Conservation (phyloP, 345 rosid species). For the Populus davidiana region DNA sequence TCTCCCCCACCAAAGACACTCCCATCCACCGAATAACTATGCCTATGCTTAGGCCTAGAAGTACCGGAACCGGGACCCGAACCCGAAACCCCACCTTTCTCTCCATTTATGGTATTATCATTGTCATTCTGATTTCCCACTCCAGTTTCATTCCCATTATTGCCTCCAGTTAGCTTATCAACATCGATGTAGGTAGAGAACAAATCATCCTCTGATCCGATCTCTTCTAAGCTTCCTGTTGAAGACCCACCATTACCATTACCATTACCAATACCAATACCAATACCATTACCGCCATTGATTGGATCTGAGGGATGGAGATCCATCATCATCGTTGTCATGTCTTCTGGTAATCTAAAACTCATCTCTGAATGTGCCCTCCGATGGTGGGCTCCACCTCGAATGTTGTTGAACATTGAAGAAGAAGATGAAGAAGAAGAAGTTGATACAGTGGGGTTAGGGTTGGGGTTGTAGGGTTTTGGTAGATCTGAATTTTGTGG, state of each 20-base stretch:
- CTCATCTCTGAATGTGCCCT: conserved; percentile 78
- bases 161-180: conserved; percentile 38
- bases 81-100: background rate
- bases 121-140: conserved; percentile 10
- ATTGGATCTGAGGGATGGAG: conserved; percentile 54
- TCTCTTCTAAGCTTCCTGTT: conserved; percentile 48
- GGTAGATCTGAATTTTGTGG: background rate
- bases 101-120: conserved; percentile 16
- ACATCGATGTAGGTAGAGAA: conserved; percentile 78
- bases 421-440: background rate
- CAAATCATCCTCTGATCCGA: conserved; percentile 77
- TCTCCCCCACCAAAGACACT: conserved; percentile 51
- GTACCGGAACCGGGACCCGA: background rate
- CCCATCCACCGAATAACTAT: conserved; percentile 75
- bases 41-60: conserved; percentile 55
- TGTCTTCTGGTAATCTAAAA: conserved; percentile 74
- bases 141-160: conserved; percentile 9
- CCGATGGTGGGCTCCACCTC: conserved; percentile 52
- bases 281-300: conserved; percentile 1
- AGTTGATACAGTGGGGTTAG: background rate
- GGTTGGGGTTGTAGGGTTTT: background rate
- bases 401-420: conserved; percentile 11
- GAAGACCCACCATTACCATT: conserved; percentile 24
- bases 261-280: background rate
- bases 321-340: conserved; percentile 57